A percentile compares a stretch with the other conserved stretches of the same genome.
These are phyloP conservation scores for Aspergillus sp. DNA, from an alignment of 2,329 filamentous ascomycete species.

Conservation along the genomic window DNA sequence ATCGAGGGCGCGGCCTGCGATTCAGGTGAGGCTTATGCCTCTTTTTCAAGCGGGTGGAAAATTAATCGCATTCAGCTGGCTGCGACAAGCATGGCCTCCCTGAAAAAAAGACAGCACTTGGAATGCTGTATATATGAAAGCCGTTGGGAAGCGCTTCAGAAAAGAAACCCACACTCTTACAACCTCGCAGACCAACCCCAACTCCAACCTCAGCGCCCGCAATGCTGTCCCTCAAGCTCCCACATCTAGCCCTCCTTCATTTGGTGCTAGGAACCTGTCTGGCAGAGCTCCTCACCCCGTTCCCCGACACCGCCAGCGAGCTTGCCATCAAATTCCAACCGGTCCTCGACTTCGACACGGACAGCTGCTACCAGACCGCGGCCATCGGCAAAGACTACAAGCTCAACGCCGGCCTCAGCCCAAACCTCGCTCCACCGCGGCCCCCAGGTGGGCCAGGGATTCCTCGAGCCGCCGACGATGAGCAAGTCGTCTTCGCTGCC, in stretches of 20 bases:
- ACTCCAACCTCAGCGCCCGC: not conserved
- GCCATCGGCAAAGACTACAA: conserved; percentile 7
- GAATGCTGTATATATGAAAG: no score
- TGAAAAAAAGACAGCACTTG: no score
- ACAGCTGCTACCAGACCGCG: conserved; percentile 16
- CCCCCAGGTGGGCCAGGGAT: not conserved
- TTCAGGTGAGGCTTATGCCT: no score
- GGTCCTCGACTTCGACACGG: conserved; percentile 12
- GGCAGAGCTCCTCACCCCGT: not conserved
- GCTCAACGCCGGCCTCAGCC: not conserved
- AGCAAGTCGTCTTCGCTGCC: no score
- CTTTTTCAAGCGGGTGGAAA: no score
- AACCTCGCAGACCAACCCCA: not conserved
- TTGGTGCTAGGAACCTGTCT: not conserved
- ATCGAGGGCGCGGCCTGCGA: no score
- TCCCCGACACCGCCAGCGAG: conserved; percentile 1
- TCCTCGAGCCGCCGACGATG: no score
- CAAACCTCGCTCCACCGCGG: no score
- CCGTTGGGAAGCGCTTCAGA: no score
- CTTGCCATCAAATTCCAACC: conserved; percentile 13
- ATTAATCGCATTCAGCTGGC: no score
- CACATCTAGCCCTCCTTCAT: not conserved
- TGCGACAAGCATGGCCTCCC: no score
- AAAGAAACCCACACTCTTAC: not conserved
- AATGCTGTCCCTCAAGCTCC: no score